Evolutionary conservation across 768 basidiomycete species (phyloP), one percentile per base, ranked within the genome.

Genomic region (Naganishia onofrii): DNA sequence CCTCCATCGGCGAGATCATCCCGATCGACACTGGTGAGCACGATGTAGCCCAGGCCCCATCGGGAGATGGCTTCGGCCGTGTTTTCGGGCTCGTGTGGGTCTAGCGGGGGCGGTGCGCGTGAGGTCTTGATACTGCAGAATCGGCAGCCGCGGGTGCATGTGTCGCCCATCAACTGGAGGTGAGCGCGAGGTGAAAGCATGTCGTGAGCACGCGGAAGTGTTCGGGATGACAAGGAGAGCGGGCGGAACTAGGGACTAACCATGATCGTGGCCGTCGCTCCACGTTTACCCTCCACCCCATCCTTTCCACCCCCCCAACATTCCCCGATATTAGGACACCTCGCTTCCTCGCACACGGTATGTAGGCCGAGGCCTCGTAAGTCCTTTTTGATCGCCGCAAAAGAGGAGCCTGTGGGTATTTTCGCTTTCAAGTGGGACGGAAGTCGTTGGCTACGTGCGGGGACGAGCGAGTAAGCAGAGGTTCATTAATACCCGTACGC

Each of bases 321-420:
- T 77, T 98, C 95, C n/a, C 95, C 96, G 68, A 99, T 97, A 77
- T 99, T 99, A 0, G 96, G 96, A 84, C 96, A 99, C 72, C 94
- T 86, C 42, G 96, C 96, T 80, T 99, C 96, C 81, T 99, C 96
- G 77, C 96, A 99, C 1, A 99, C 96, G 0, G 96, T 99, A 77
- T 96, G 93, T 57, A 99, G 84, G 9, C 87, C 87, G 1, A 99
- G 85, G 1, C 94, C 95, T 65, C 96, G 85, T 17, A 99, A 85
- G 81, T 99, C 96, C 74, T 89, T 91, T 86, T 95, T 97, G 73
- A 99, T 97, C 77, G 88, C 91, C 73, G 87, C 89, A 81, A 89
- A 99, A 1, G 93, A 92, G 13, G 84, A 84, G 34, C 93, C 91
- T 0, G 90, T 91, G 0, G 96, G 95, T 73, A 95, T 93, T 48